Evolutionary conservation across 441 rosid genomes (phyloP).

Genomic region (Bocquillonia castaneifolia): DNA sequence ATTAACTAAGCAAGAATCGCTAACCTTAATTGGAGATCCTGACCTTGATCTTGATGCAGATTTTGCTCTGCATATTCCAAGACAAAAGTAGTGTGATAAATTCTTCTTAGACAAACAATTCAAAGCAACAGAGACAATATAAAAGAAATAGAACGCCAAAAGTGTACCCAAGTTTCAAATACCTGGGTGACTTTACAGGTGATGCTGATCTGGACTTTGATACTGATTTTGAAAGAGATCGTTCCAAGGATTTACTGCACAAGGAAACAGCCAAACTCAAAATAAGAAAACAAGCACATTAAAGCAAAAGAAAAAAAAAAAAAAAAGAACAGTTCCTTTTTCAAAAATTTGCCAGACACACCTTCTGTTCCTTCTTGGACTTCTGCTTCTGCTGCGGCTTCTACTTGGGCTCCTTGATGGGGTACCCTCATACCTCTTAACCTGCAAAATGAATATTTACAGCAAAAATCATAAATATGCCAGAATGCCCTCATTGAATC

Average conservation of each 20-base stretch:
- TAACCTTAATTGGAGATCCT: constrained; percentile 56
- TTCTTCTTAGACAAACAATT: background rate
- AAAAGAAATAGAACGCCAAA: background rate
- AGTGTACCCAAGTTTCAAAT: constrained; percentile 4
- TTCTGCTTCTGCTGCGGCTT: constrained; percentile 54
- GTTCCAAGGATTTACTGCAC: constrained; percentile 57
- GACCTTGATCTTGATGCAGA: constrained; percentile 45
- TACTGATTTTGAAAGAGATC: constrained; percentile 51
- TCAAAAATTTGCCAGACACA: constrained; percentile 1
- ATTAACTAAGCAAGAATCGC: background rate
- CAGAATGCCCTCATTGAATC: background rate
- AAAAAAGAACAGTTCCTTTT: background rate
- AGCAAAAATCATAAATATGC: background rate
- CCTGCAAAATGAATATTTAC: constrained; percentile 33
- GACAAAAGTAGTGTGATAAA: background rate
- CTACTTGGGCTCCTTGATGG: constrained; percentile 74
- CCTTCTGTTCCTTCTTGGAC: constrained; percentile 63
- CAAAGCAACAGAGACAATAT: background rate
- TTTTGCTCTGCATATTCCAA: constrained; percentile 34
- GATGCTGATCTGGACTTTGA: constrained; percentile 74
- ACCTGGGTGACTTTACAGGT: constrained; percentile 58
- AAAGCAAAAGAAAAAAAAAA: background rate
- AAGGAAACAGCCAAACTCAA: background rate
- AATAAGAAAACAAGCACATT: background rate
- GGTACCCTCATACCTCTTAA: constrained; percentile 54